Percentiles rank a stretch among this genome's conserved stretches.
These are phyloP conservation scores for Chlorociboria aeruginascens DNA, from an alignment of 495 filamentous ascomycete genomes.

Conservation along the genomic window DNA sequence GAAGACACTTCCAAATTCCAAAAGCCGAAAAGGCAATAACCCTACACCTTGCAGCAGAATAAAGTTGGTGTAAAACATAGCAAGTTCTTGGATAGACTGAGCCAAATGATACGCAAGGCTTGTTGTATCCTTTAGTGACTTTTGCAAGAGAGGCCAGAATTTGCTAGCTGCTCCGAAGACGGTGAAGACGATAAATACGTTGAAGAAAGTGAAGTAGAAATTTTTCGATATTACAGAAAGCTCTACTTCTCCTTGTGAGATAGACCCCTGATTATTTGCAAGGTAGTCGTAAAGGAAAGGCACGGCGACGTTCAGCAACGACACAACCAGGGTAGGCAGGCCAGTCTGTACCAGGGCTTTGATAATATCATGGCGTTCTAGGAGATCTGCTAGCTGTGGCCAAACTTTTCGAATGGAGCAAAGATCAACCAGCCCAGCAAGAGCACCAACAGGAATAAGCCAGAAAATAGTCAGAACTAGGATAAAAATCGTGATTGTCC, in stretches of 20 bases:
- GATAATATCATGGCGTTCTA: conserved; percentile 53
- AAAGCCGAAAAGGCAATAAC: conserved; percentile 81
- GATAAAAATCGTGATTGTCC: conserved; percentile 74
- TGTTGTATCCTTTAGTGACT: conserved; percentile 62
- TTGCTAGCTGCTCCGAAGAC: conserved; percentile 72
- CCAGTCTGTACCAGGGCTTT: conserved; percentile 75
- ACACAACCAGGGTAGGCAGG: conserved; percentile 71
- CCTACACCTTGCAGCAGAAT: conserved; percentile 89
- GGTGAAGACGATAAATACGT: conserved; percentile 92
- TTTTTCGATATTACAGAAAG: conserved; percentile 94
- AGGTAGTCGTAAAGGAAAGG: conserved; percentile 94
- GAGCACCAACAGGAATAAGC: conserved; percentile 69
- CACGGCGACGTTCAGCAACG: conserved; percentile 76
- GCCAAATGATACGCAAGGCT: conserved; percentile 69
- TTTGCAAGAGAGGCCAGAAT: conserved; percentile 57
- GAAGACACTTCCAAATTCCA: conserved; percentile 77
- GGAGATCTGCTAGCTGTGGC: conserved; percentile 53
- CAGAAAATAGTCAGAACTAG: conserved; percentile 76
- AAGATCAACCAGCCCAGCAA: conserved; percentile 67
- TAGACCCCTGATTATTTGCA: conserved; percentile 82
- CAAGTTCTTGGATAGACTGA: conserved; percentile 54
- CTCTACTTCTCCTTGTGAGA: conserved; percentile 89
- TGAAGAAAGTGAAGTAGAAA: conserved; percentile 99
- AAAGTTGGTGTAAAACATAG: conserved; percentile 85
- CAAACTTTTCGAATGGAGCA: conserved; percentile 63